phyloP scores from a whole-genome alignment of 1,284 basidiomycete species.

The Microbotryum scabiosae region DNA sequence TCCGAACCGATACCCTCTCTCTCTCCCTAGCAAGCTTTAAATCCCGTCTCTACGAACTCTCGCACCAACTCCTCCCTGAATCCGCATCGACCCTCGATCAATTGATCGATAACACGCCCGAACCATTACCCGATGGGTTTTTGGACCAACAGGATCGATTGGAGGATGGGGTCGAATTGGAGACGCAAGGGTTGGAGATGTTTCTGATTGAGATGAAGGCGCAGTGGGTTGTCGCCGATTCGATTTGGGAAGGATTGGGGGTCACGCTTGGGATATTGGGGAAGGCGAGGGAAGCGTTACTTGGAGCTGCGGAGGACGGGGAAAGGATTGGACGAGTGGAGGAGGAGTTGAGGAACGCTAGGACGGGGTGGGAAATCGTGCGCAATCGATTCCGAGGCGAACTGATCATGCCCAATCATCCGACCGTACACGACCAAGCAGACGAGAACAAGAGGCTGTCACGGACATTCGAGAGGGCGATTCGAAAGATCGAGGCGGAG shows the following conservation, averaged over 20 bases:
- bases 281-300: not conserved
- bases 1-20: conserved; percentile 17
- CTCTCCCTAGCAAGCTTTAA: conserved; percentile 23
- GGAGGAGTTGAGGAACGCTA: not conserved
- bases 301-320: not conserved
- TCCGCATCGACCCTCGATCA: conserved; percentile 22
- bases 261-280: not conserved
- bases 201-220: conserved; percentile 8
- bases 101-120: conserved; percentile 24
- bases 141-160: conserved; percentile 31
- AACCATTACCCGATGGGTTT: conserved; percentile 23
- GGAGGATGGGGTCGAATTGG: conserved; percentile 13
- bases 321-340: not conserved
- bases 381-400: not conserved
- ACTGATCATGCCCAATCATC: not conserved
- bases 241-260: conserved; percentile 1
- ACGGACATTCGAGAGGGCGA: not conserved
- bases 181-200: not conserved
- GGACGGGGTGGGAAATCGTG: too few relatives aligned
- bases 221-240: conserved; percentile 17
- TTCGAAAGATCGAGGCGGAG: not conserved
- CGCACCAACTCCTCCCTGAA: not conserved
- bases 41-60: conserved; percentile 14
- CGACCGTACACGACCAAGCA: not conserved
- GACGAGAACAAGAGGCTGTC: not conserved